Base-by-base conservation (phyloP, 805 yeast genomes). In the Nakazawaea wyomingensis region DNA sequence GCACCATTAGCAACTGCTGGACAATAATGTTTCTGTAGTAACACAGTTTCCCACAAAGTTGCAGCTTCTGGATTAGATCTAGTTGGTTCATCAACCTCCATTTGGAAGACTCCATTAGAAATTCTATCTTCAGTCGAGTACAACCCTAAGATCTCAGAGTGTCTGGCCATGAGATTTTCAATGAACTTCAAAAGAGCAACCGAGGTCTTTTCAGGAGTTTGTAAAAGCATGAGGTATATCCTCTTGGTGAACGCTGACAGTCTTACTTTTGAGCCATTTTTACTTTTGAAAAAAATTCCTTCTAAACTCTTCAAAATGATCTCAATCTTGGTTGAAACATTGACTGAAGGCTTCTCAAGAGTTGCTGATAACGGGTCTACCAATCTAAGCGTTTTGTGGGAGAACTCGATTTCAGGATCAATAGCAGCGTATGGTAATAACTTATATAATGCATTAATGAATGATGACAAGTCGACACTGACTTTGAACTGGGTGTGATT, bases 101-200 rank as follows among this genome's bases (percentile, higher is more conserved):
- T 69, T 21, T 78, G 76, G 56, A 83, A 84, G 11, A 71, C 69
- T 37, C 96, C 98, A 46, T 91, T 89, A 31, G 80, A 79, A 32
- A 93, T 76, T 50, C 93, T 73, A 57, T 93, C 99, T 37, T 89
- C 96, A 1, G 96, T 86, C 18, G 87, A 79, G 65, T 83, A 88
- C 39, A 91, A 65, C 1, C 95, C 85, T 40, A 78, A 74, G 36
- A 88, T 64, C 41, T 81, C 83, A 33, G 87, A 81, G 59, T 81
- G 84, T 57, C 84, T 74, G 41, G 77, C 78, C 58, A 78, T 71
- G 46, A 93, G 66, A 53, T 86, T 85, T 21, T 86, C 93, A 37
- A 91, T 56, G 50, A 91, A 85, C 55, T 85, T 84, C 38, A 89
- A 66, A 1, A 82, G 61, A 1, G 96, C 95, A 51, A 87, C 69